Conservation (phyloP, 441 rosid species). For the Erodium chrysanthum region DNA sequence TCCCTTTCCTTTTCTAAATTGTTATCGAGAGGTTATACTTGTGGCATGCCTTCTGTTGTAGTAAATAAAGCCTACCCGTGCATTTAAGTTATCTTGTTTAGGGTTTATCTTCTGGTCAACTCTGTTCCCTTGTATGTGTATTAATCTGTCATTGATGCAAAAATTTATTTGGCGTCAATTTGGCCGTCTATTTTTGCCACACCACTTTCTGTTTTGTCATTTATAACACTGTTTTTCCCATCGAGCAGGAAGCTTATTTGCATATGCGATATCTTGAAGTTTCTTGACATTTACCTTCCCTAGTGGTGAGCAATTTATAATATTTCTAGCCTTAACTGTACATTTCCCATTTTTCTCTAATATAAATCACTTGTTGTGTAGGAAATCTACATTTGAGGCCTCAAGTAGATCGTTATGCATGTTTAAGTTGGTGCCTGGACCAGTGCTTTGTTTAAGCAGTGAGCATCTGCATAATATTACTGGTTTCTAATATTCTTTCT, state of each 20-base stretch:
- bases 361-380: slow-evolving; percentile 18
- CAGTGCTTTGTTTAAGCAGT: slow-evolving; percentile 22
- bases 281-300: slow-evolving; percentile 32
- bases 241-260: slow-evolving; percentile 44
- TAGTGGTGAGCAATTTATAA: slow-evolving; percentile 28
- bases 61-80: not conserved
- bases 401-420: slow-evolving; percentile 20
- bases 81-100: not conserved
- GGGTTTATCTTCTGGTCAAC: not conserved
- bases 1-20: not conserved
- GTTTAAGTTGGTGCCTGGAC: slow-evolving; percentile 20
- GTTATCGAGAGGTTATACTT: not conserved
- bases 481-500: not conserved
- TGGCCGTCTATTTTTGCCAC: not conserved
- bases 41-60: not conserved
- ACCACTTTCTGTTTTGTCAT: slow-evolving; percentile 1
- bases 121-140: not conserved
- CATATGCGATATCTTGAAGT: slow-evolving; percentile 48
- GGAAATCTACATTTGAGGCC: slow-evolving; percentile 29
- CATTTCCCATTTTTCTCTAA: not conserved
- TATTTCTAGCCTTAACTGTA: not conserved
- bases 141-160: not conserved
- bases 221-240: not conserved
- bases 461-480: slow-evolving; percentile 9
- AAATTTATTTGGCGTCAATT: not conserved